Evolutionary conservation across 495 filamentous ascomycete species (phyloP).

Genomic region (Corynascus novoguineensis): DNA sequence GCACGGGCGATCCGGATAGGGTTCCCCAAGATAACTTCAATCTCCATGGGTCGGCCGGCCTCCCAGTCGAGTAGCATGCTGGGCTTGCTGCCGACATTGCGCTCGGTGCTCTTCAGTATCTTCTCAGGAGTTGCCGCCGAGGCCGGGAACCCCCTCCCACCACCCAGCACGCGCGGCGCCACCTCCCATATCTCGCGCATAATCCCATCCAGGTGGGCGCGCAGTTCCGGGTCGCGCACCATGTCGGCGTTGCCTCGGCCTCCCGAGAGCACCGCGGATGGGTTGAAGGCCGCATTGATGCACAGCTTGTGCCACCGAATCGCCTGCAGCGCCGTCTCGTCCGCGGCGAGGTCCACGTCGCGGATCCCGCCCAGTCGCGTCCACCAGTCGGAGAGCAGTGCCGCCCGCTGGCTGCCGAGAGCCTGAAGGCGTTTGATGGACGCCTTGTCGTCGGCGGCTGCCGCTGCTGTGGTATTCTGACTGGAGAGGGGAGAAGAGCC

Average conservation of each 20-base stretch:
- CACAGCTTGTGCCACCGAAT: slow-evolving; percentile 61
- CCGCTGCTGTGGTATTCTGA: not conserved
- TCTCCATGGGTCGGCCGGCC: slow-evolving; percentile 49
- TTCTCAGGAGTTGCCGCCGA: slow-evolving; percentile 48
- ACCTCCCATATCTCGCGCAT: slow-evolving; percentile 56
- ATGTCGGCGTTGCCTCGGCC: slow-evolving; percentile 52
- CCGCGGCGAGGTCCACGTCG: slow-evolving; percentile 43
- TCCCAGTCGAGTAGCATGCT: slow-evolving; percentile 59
- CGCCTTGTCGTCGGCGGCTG: slow-evolving; percentile 10
- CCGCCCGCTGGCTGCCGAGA: slow-evolving; percentile 23
- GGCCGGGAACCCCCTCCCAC: slow-evolving; percentile 28
- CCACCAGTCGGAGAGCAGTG: slow-evolving; percentile 36
- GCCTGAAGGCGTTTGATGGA: slow-evolving; percentile 31
- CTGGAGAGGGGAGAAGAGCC: slow-evolving; percentile 18
- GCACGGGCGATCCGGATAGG: slow-evolving; percentile 49
- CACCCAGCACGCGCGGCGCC: slow-evolving; percentile 47
- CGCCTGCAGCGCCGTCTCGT: slow-evolving; percentile 49
- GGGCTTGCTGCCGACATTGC: slow-evolving; percentile 53
- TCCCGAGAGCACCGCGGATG: slow-evolving; percentile 53
- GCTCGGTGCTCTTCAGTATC: slow-evolving; percentile 49
- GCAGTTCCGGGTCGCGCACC: slow-evolving; percentile 47
- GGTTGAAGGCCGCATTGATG: slow-evolving; percentile 62
- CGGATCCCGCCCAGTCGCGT: slow-evolving; percentile 42
- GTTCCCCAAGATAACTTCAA: slow-evolving; percentile 59
- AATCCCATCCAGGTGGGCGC: slow-evolving; percentile 42